Percentiles rank a stretch among this genome's conserved stretches.
Conservation (phyloP, 768 basidiomycete species). For the Collybiopsis luxurians region DNA sequence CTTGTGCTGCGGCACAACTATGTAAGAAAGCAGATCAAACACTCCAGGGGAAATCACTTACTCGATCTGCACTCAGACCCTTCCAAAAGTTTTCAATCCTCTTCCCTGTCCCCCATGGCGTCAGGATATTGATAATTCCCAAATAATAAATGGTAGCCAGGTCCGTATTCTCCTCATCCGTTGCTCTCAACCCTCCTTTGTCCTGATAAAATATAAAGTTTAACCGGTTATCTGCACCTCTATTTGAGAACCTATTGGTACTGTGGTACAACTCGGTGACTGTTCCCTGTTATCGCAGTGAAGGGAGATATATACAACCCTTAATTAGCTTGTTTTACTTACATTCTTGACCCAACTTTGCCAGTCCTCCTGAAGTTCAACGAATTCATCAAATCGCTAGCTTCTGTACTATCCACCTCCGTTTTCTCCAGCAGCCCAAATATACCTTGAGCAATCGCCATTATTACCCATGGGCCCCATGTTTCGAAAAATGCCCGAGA, state of each 20-base stretch:
- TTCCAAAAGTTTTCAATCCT: constrained; percentile 91
- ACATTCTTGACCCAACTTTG: neutral
- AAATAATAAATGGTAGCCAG: constrained; percentile 87
- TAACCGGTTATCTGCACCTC: constrained; percentile 45
- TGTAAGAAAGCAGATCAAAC: neutral
- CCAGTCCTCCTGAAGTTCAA: neutral
- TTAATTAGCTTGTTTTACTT: too few relatives aligned
- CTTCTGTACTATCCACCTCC: neutral
- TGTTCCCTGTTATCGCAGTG: too few relatives aligned
- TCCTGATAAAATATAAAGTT: constrained; percentile 96
- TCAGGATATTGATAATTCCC: constrained; percentile 95
- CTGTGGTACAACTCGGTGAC: too few relatives aligned
- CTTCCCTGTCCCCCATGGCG: constrained; percentile 80
- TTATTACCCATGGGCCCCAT: constrained; percentile 67
- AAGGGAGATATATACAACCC: too few relatives aligned
- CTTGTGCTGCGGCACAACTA: constrained; percentile 60
- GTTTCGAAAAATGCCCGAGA: constrained; percentile 58
- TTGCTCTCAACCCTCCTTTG: constrained; percentile 89
- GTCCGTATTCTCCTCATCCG: constrained; percentile 76
- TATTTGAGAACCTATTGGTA: too few relatives aligned
- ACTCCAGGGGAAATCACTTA: constrained; percentile 45
- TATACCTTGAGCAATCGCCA: constrained; percentile 73
- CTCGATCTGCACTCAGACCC: constrained; percentile 81
- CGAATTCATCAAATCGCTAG: neutral
- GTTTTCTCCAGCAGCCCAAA: constrained; percentile 41